Evolutionary conservation across 164 flowering plant genomes (phyloP).

Genomic region (Stephania yunnanensis): DNA sequence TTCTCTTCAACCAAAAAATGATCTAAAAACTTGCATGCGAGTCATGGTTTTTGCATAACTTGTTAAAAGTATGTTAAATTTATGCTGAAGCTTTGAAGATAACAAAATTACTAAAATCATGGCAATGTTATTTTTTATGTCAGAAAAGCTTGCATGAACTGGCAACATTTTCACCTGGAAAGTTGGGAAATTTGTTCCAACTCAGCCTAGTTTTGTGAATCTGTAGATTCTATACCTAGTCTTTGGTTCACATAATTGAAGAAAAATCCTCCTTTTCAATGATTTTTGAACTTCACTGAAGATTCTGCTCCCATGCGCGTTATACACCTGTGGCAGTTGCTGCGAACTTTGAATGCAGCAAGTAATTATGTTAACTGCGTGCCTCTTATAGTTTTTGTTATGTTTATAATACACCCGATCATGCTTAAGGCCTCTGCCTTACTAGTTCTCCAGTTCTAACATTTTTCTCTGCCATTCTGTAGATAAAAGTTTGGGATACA

Average conservation of each 20-base stretch:
- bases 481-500: conserved; percentile 74
- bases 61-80: too few relatives aligned
- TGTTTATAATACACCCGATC: neutral
- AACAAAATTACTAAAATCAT: too few relatives aligned
- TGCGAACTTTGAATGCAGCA: neutral
- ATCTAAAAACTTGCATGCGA: too few relatives aligned
- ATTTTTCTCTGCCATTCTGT: neutral
- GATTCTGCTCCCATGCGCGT: neutral
- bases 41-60: too few relatives aligned
- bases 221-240: neutral
- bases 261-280: neutral
- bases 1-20: too few relatives aligned
- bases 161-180: neutral
- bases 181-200: neutral
- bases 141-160: too few relatives aligned
- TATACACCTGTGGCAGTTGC: neutral
- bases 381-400: neutral
- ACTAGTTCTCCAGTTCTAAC: neutral
- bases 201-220: neutral
- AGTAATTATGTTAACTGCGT: neutral
- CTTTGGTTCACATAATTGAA: neutral
- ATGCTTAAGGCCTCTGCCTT: neutral
- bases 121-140: too few relatives aligned
- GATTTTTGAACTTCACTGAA: neutral
- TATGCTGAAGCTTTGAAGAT: too few relatives aligned